Conservation (phyloP, 345 rosid species). For the Adansonia digitata region DNA sequence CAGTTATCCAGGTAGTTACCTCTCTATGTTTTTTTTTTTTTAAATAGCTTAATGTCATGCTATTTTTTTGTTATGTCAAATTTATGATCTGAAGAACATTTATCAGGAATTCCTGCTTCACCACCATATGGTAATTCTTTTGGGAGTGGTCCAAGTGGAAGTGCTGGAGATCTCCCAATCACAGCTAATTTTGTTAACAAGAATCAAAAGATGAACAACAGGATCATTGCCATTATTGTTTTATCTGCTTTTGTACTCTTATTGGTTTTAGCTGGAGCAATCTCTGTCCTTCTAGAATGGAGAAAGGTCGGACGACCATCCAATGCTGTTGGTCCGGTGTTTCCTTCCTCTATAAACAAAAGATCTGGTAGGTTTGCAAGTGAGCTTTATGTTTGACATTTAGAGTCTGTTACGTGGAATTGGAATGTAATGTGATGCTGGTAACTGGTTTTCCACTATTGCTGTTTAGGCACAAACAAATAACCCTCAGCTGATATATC, state of each 20-base stretch:
- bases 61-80: slow-evolving; percentile 9
- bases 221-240: slow-evolving; percentile 63
- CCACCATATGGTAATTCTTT: slow-evolving; percentile 49
- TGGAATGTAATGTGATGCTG: not conserved
- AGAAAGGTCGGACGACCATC: slow-evolving; percentile 73
- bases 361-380: slow-evolving; percentile 54
- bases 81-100: slow-evolving; percentile 18
- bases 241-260: slow-evolving; percentile 77
- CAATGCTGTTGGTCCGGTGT: slow-evolving; percentile 78
- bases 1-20: slow-evolving; percentile 74
- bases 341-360: slow-evolving; percentile 69
- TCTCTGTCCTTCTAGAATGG: slow-evolving; percentile 67
- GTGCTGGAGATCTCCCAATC: slow-evolving; percentile 64
- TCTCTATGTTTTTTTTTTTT: slow-evolving; percentile 13
- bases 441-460: not conserved
- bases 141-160: slow-evolving; percentile 69
- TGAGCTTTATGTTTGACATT: slow-evolving; percentile 11
- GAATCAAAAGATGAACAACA: slow-evolving; percentile 63
- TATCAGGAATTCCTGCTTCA: slow-evolving; percentile 81
- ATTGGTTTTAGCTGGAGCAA: slow-evolving; percentile 65
- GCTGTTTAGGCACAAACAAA: not conserved
- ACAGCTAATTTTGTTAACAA: slow-evolving; percentile 55
- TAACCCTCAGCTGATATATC: not conserved
- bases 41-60: slow-evolving; percentile 7
- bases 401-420: not conserved